Evolutionary conservation across 805 yeast species (phyloP).

Genomic region (Starmerella sp.): DNA sequence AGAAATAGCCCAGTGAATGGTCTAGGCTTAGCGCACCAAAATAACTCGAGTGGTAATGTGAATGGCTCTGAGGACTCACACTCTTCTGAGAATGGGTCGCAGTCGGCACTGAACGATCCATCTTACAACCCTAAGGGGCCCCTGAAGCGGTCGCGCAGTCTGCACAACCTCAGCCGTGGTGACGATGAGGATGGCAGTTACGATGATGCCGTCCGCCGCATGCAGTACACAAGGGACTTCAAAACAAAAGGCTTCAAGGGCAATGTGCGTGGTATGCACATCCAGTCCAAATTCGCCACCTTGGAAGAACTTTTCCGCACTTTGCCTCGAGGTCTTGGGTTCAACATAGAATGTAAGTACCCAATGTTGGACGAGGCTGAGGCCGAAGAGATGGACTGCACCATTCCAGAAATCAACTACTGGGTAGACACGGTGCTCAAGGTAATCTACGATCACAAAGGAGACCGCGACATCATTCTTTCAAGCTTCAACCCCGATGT

Average conservation of each 20-base stretch:
- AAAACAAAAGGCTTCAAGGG: slow-evolving; percentile 82
- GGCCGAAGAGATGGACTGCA: slow-evolving; percentile 74
- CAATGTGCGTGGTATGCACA: slow-evolving; percentile 76
- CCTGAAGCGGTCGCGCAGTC: slow-evolving; percentile 30
- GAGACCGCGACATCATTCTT: slow-evolving; percentile 76
- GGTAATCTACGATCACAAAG: slow-evolving; percentile 63
- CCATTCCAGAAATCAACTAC: slow-evolving; percentile 69
- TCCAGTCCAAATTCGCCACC: slow-evolving; percentile 87
- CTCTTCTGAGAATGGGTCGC: background rate
- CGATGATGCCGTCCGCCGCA: slow-evolving; percentile 40
- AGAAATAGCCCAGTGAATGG: background rate
- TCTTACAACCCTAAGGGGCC: background rate
- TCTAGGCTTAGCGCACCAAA: no score
- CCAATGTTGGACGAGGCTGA: slow-evolving; percentile 93
- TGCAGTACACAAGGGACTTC: slow-evolving; percentile 82
- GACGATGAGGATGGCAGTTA: slow-evolving; percentile 26
- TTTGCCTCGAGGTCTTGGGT: slow-evolving; percentile 74
- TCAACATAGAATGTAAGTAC: slow-evolving; percentile 87
- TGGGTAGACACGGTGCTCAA: slow-evolving; percentile 82
- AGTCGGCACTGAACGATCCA: background rate
- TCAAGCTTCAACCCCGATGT: slow-evolving; percentile 93
- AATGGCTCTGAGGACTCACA: background rate
- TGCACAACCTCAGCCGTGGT: slow-evolving; percentile 29
- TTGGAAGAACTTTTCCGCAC: slow-evolving; percentile 71
- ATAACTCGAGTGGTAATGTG: no score